Evolutionary conservation across 2,329 filamentous ascomycete genomes (phyloP), one percentile per base, ranked within the genome.

Genomic region (Orbilia brochopaga): DNA sequence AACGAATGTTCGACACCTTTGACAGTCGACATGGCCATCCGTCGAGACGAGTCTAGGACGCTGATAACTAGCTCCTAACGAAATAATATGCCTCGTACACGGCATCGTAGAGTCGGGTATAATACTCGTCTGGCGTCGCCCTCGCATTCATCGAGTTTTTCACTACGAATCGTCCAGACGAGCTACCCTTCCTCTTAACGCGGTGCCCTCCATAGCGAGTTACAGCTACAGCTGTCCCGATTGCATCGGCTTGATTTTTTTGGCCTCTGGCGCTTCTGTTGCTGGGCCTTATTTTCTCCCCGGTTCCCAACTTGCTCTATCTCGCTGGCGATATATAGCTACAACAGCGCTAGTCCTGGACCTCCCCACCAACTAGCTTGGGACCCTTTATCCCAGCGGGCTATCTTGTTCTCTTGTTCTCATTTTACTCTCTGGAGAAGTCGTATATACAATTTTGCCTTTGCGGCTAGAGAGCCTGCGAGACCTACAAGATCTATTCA

Each of bases 51-150:
- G 13, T 17, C n/a, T 15, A 3, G 8, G n/a, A n/a, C n/a, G 37
- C 37, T 4, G 15, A 13, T 13, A 42, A 15, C 2, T 42, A 42
- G 13, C 37, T 51, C 23, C 46, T 3, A 51, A 51, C 46, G 21
- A 51, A 51, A 51, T 2, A 21, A 51, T 42, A 15, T 15, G 11
- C 11, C 37, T 3, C 5, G n/a, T 4, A 42, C 4, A 17, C 2
- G n/a, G 13, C 4, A 42, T 5, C 37, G 13, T 42, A 6, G 32
- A 62, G 53, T 56, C n/a, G 17, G 40, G 53, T 69, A 63, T 69
- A 69, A 62, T 69, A 62, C 53, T 44, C 48, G 13, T 69, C 52
- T 10, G 62, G 32, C 58, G 42, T 58, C 58, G 40, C 65, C 53
- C 51, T 19, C 24, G 11, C 62, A 32, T 11, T 42, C 51, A 30